These are phyloP conservation scores for Calonectria hawksworthii DNA, from an alignment of 2,329 filamentous ascomycete genomes.

Conservation along the genomic window DNA sequence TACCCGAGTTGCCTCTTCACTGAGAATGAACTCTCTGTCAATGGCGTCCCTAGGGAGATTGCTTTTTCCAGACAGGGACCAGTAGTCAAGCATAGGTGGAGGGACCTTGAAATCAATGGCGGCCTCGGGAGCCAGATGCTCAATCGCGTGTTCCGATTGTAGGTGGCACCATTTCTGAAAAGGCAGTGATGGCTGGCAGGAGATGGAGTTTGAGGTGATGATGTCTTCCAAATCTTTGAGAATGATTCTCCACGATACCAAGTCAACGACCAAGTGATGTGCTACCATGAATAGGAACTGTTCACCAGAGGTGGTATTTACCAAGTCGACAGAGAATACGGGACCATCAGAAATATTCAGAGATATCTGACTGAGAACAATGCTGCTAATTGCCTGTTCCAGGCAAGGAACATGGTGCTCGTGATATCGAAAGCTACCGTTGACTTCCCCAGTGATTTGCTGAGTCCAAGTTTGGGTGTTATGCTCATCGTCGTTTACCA, in stretches of 20 bases:
- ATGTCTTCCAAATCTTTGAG: slow-evolving; percentile 57
- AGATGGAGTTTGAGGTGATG: slow-evolving; percentile 37
- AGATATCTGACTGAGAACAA: not conserved
- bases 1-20: not conserved
- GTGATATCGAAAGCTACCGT: not conserved
- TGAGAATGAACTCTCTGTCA: not conserved
- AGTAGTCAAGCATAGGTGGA: not conserved
- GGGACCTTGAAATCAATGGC: not conserved
- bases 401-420: not conserved
- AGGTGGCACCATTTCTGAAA: slow-evolving; percentile 29
- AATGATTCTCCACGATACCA: slow-evolving; percentile 59
- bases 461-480: not conserved
- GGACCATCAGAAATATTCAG: not conserved
- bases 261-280: slow-evolving; percentile 52
- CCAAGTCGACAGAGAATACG: not conserved
- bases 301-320: not conserved
- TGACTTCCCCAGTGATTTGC: not conserved
- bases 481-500: not conserved
- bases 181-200: not conserved
- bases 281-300: not conserved
- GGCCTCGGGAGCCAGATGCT: not conserved
- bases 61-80: not conserved
- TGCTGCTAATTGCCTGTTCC: not conserved
- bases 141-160: not conserved
- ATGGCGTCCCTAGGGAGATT: not conserved